These are phyloP conservation scores for Paramyrothecium roridum DNA, from an alignment of 2,329 filamentous ascomycete genomes.

Conservation along the genomic window DNA sequence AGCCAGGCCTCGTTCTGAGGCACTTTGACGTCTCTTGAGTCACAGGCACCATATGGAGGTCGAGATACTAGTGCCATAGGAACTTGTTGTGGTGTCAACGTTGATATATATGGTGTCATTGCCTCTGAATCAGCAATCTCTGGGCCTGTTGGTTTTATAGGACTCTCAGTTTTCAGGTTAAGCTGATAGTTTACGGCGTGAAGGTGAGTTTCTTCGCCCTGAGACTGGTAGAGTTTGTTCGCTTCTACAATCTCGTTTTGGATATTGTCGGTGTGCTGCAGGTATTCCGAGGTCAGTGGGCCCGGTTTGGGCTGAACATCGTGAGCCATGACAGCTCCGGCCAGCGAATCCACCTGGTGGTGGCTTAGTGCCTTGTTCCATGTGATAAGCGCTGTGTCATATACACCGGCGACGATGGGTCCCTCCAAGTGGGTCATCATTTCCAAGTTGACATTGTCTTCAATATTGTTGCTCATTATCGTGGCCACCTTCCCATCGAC, in stretches of 20 bases:
- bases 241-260: conserved; percentile 59
- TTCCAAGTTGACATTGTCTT: conserved; percentile 76
- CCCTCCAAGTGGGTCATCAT: conserved; percentile 79
- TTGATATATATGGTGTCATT: conserved; percentile 63
- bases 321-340: no score
- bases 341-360: no score
- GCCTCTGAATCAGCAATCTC: conserved; percentile 48
- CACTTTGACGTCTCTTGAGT: conserved; percentile 56
- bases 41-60: conserved; percentile 62
- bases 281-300: conserved; percentile 47
- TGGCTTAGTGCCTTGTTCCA: conserved; percentile 59
- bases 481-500: conserved; percentile 70
- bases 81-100: conserved; percentile 45
- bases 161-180: conserved; percentile 56
- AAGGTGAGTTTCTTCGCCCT: conserved; percentile 47
- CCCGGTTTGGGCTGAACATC: no score
- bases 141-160: conserved; percentile 49
- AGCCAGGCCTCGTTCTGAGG: conserved; percentile 46
- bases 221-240: conserved; percentile 52
- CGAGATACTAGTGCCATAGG: conserved; percentile 72
- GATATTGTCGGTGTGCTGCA: conserved; percentile 60
- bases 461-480: conserved; percentile 76
- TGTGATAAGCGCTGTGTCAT: conserved; percentile 70
- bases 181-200: conserved; percentile 63
- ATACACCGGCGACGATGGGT: conserved; percentile 71